Evolutionary conservation across 768 basidiomycete genomes (phyloP).

Genomic region (Tulasnella sp.): DNA sequence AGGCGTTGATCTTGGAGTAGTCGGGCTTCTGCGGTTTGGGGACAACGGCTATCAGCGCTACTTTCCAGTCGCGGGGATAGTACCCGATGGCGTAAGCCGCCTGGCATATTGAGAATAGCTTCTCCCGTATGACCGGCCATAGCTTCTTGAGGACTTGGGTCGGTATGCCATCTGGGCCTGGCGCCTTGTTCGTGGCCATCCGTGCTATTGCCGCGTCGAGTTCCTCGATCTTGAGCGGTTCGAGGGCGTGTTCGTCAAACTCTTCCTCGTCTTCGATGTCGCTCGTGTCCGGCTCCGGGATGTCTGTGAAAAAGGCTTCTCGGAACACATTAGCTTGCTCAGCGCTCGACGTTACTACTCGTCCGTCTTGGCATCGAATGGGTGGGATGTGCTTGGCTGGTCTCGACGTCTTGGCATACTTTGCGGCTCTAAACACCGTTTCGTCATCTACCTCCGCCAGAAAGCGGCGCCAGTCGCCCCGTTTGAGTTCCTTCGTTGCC

Average conservation of each 20-base stretch:
- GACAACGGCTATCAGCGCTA: conserved; percentile 15
- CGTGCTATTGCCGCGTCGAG: background rate
- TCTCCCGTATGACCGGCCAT: background rate
- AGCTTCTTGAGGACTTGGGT: conserved; percentile 10
- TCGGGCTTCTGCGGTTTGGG: conserved; percentile 28
- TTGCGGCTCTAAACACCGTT: conserved; percentile 13
- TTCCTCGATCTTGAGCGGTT: background rate
- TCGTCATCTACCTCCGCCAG: conserved; percentile 23
- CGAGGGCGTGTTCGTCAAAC: conserved; percentile 9
- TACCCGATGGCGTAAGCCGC: background rate
- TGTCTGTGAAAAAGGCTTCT: conserved; percentile 24
- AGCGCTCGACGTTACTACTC: background rate
- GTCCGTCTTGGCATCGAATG: conserved; percentile 10
- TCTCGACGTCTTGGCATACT: background rate
- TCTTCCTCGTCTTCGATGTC: background rate
- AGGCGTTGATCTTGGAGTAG: conserved; percentile 25
- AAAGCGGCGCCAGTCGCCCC: conserved; percentile 25
- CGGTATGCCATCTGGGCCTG: conserved; percentile 30
- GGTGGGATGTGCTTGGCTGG: conserved; percentile 4
- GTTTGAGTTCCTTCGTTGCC: background rate
- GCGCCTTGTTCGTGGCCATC: conserved; percentile 30
- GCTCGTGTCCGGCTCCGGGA: background rate
- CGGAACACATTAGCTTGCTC: conserved; percentile 18
- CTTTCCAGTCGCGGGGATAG: conserved; percentile 14
- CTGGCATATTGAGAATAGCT: background rate